Conservation (phyloP, 805 yeast species). For the Ogataea trehaloabstinens region DNA sequence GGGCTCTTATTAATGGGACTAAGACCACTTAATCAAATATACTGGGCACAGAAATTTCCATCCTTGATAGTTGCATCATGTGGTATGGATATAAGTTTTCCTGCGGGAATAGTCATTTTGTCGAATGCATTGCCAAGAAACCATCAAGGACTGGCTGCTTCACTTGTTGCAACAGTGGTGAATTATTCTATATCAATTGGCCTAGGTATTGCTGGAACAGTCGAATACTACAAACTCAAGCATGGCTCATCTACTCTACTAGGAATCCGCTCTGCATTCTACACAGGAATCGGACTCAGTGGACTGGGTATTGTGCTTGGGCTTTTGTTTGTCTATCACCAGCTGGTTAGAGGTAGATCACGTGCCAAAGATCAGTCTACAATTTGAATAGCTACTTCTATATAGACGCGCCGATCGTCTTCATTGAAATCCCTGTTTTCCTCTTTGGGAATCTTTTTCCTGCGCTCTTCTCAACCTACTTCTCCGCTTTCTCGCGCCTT, state of each 20-base stretch:
- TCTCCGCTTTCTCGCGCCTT: too few species aligned
- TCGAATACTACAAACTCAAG: conserved; percentile 43
- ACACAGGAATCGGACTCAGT: conserved; percentile 61
- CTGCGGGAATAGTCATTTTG: conserved; percentile 65
- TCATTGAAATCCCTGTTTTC: too few species aligned
- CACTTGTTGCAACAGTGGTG: conserved; percentile 65
- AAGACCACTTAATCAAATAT: conserved; percentile 58
- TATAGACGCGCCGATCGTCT: too few species aligned
- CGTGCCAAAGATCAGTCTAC: too few species aligned
- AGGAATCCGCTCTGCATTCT: conserved; percentile 57
- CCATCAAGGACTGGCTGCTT: conserved; percentile 79
- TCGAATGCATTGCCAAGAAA: conserved; percentile 57
- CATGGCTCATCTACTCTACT: conserved; percentile 30
- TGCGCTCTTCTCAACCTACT: too few species aligned
- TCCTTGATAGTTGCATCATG: conserved; percentile 55
- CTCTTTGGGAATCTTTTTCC: too few species aligned
- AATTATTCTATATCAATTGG: conserved; percentile 73
- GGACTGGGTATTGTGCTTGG: conserved; percentile 40
- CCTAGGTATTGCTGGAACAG: conserved; percentile 69
- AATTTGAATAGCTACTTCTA: too few species aligned
- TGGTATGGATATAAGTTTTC: conserved; percentile 81
- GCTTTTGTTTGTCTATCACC: conserved; percentile 7
- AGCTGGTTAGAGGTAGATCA: conserved; percentile 7
- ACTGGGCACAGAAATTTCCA: conserved; percentile 57
- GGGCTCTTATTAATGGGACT: conserved; percentile 54